Evolutionary conservation across 768 basidiomycete species (phyloP), one percentile per base, ranked within the genome.

Genomic region (Leccinum broughii): DNA sequence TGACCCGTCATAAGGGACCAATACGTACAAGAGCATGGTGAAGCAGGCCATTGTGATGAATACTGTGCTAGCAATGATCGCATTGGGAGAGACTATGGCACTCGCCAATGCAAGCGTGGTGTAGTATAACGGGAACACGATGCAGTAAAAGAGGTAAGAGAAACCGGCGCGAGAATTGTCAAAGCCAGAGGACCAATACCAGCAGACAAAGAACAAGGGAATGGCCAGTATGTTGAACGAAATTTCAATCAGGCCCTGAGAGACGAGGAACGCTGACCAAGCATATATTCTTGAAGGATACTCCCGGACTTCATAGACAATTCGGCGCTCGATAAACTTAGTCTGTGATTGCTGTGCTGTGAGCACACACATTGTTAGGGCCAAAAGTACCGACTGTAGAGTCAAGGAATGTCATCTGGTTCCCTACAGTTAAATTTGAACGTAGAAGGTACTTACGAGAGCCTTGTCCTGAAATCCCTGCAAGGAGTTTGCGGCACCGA

Each of bases 251-350:
- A 85, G 59, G 24, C 86, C 71, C 64, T 83, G 81, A 0, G 85
- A 77, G 1, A 83, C 79, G n/a, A 85, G 61, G 34, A 86, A 73
- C 0, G 84, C 82, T 0, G 82, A 78, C 86, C 86, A 88, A 64
- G 77, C 77, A 69, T 87, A 89, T 79, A 84, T 87, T 50, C 81
- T 76, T 51, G 83, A 84, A 0, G 86, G 83, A 4, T 83, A 77
- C 70, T 89, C 87, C 39, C 87, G 81, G 54, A 85, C 78, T 63
- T 87, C 84, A 62, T 86, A 88, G 37, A 89, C 73, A 6, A 70
- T 76, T 26, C 86, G 81, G 63, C 80, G 79, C 9, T 74, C 71
- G 55, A 89, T 78, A 74, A 83, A 87, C 37, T 80, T 81, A 9
- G 82, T 77, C 67, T 86, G 86, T 1, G 87, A 74, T 66, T 88